Evolutionary conservation across 352 stramenopile genomes (phyloP), one percentile per base, ranked within the genome.

Genomic region (Phytophthora vignae): DNA sequence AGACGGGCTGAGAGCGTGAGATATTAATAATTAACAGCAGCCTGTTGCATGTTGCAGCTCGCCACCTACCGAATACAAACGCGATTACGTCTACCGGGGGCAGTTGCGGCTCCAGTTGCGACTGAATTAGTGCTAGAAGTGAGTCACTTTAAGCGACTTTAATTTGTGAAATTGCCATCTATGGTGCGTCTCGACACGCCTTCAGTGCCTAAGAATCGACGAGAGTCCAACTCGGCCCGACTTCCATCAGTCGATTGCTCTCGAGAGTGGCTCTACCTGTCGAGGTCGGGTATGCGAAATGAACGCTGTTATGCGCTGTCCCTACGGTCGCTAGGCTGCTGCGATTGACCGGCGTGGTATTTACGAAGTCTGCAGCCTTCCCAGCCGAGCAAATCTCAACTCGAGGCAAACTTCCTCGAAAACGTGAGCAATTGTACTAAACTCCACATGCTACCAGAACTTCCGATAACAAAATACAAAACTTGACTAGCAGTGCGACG

Each of bases 211-310:
- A 58, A 65, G 42, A 19, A 38, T 21, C 49, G 36, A 38, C 44
- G 5, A 53, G n/a, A 53, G 6, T 17, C 36, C 48, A 44, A 55
- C 14, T 27, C 21, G 31, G 33, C 38, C 55, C 55, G 55, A 60
- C 55, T 14, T 21, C 10, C 55, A 36, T n/a, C 8, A 4, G n/a
- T 46, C 4, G 36, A 55, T 1, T 21, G 46, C 9, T 10, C 8
- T 53, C 19, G 6, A 53, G 44, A 52, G 46, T 53, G 46, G 46
- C 1, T n/a, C 46, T 31, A 36, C 15, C 38, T 17, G 6, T n/a
- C 38, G 38, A n/a, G 21, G 49, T 67, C 60, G 60, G 60, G 25
- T 68, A 68, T 61, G 61, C 38, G 61, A 68, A 68, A 60, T 68
- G 49, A 29, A 9, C 22, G 17, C 46, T 38, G 17, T 31, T 22